A percentile compares a stretch with the other conserved stretches of the same genome.
Evolutionary conservation across 1,284 basidiomycete genomes (phyloP).

Genomic region (Pseudozyma sp.): DNA sequence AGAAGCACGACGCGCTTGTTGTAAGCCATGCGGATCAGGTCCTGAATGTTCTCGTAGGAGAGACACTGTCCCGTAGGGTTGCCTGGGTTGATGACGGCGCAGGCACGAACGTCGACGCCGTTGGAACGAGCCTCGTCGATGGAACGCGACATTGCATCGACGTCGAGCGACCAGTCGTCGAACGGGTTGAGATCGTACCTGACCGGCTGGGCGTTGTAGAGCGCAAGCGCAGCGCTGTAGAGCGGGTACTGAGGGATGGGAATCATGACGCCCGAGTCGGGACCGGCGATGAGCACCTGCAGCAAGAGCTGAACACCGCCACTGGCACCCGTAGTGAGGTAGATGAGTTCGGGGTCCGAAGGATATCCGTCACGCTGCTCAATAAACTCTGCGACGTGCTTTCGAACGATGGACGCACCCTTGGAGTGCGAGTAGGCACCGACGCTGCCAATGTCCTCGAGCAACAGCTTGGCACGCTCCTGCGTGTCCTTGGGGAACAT

Average conservation of each 20-base stretch:
- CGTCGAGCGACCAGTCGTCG: conserved; percentile 85
- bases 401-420: conserved; percentile 87
- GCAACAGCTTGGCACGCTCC: conserved; percentile 81
- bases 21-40: conserved; percentile 63
- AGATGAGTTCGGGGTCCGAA: conserved; percentile 85
- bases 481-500: conserved; percentile 87
- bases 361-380: conserved; percentile 74
- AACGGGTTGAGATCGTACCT: conserved; percentile 90
- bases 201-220: conserved; percentile 82
- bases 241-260: conserved; percentile 98
- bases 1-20: conserved; percentile 62
- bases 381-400: conserved; percentile 90
- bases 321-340: conserved; percentile 92
- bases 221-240: conserved; percentile 92
- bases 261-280: conserved; percentile 82
- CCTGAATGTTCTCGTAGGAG: conserved; percentile 57
- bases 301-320: conserved; percentile 90
- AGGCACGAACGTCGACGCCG: conserved; percentile 70
- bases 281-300: conserved; percentile 78
- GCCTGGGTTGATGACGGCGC: conserved; percentile 67
- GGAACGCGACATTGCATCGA: conserved; percentile 77
- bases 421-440: conserved; percentile 97
- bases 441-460: conserved; percentile 88
- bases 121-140: conserved; percentile 78
- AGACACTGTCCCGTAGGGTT: conserved; percentile 67